phyloP scores from a whole-genome alignment of 2,329 filamentous ascomycete genomes.

The Fusarium penzigii region DNA sequence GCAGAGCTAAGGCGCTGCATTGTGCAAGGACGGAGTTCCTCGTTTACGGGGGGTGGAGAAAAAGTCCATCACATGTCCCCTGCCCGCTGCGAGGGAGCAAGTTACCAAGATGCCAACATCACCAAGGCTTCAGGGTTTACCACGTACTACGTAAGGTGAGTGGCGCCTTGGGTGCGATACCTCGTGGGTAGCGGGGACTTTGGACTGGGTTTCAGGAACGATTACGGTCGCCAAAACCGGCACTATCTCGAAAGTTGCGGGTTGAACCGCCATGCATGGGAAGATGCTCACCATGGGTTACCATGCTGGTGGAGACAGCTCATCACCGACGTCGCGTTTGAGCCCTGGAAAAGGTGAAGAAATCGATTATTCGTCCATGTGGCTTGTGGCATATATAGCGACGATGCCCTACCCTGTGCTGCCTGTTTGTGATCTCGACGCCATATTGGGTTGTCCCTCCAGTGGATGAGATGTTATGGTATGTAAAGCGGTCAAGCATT shows the following conservation, averaged over 20 bases:
- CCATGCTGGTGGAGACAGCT: constrained; percentile 18
- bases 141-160: constrained; percentile 18
- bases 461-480: neutral
- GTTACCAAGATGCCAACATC: constrained; percentile 11
- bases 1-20: constrained; percentile 13
- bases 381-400: neutral
- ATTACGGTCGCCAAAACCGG: constrained; percentile 27
- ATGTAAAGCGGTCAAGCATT: too few relatives aligned
- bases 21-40: constrained; percentile 22
- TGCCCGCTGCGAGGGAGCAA: constrained; percentile 11
- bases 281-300: constrained; percentile 27
- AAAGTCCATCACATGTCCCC: constrained; percentile 21
- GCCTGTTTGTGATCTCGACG: too few relatives aligned
- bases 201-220: constrained; percentile 19
- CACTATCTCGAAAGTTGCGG: constrained; percentile 36
- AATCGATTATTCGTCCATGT: neutral
- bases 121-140: constrained; percentile 15
- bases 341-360: neutral
- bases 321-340: constrained; percentile 6
- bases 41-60: constrained; percentile 22
- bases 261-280: constrained; percentile 37
- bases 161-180: constrained; percentile 10
- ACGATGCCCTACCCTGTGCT: too few relatives aligned
- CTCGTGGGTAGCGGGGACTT: constrained; percentile 20
- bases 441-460: neutral